A percentile compares a stretch with the other conserved stretches of the same genome.
Conservation (phyloP, 306 rosid species). For the Sechiopsis laciniata region DNA sequence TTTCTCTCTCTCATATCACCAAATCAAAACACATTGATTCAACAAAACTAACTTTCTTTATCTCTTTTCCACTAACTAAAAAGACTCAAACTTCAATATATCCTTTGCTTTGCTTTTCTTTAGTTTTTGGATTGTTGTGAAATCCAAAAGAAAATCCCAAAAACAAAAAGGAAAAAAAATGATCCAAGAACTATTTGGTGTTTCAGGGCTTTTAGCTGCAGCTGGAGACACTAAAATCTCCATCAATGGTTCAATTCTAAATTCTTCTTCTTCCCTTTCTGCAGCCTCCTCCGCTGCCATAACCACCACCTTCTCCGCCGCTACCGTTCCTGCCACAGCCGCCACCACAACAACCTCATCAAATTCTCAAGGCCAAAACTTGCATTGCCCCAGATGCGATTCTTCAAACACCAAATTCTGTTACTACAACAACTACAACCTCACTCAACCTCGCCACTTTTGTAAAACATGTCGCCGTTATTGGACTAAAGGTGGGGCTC, state of each 20-base stretch:
- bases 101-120: conserved; percentile 34
- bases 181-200: conserved; percentile 90
- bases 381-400: conserved; percentile 72
- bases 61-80: conserved; percentile 65
- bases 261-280: conserved; percentile 29
- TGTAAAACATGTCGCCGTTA: conserved; percentile 98
- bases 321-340: too few relatives aligned
- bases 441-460: conserved; percentile 26
- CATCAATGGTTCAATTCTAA: conserved; percentile 38
- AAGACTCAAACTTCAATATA: conserved; percentile 46
- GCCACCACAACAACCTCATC: conserved; percentile 22
- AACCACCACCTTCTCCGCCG: not conserved
- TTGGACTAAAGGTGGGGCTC: conserved; percentile 83
- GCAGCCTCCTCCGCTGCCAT: conserved; percentile 18
- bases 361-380: conserved; percentile 42
- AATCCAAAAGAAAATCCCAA: conserved; percentile 51
- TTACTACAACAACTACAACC: conserved; percentile 87
- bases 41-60: conserved; percentile 50
- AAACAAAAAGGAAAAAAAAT: conserved; percentile 16
- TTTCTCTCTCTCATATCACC: not conserved
- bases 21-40: conserved; percentile 10
- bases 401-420: conserved; percentile 87
- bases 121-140: conserved; percentile 69
- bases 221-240: conserved; percentile 48
- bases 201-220: conserved; percentile 36